Base-by-base conservation (phyloP, 2,329 filamentous ascomycete genomes). In the Botryotinia convoluta region DNA sequence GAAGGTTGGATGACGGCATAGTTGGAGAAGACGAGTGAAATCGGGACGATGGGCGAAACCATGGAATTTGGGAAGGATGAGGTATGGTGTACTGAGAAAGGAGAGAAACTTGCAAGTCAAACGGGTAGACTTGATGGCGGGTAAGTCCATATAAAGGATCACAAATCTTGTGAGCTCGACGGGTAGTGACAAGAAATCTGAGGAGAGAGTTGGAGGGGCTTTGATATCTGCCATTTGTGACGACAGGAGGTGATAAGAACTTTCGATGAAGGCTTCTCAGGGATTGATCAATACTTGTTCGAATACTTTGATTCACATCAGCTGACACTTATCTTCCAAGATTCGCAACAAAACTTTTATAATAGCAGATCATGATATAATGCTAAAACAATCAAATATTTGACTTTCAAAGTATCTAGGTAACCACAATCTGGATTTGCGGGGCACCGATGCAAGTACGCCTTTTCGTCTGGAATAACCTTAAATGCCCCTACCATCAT, bases 1-100 rank as follows among this genome's bases (percentile, higher is more conserved):
- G 64, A 79, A 79, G 14, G 72, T 74, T 18, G 78, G 75, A 54
- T 79, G 74, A 64, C 32, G 69, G 20, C 75, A 76, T n/a, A 78
- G 69, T 4, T 48, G 26, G 10, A 67, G 69, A 20, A 79, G 79
- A 42, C 77, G 76, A 54, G 42, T 35, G 48, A 74, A 72, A 67
- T 77, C 75, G n/a, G 75, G 69, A 29, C 75, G 75, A 44, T 77
- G 72, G 35, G 73, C 74, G 45, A 74, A 74, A 26, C 69, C 73
- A 37, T 61, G 71, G 68, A 77, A 74, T 29, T 63, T 44, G 7
- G 77, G 63, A 26, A 42, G 35, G 16, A 78, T 32, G 44, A 79
- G 75, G 48, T 77, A 74, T 20, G 42, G 51, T 72, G 60, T 57
- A 22, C 71, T 67, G 54, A 60, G 54, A 18, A 32, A 2, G 32